Evolutionary conservation across 2,329 filamentous ascomycete species (phyloP), one percentile per base, ranked within the genome.

Genomic region (Fusarium sp.): DNA sequence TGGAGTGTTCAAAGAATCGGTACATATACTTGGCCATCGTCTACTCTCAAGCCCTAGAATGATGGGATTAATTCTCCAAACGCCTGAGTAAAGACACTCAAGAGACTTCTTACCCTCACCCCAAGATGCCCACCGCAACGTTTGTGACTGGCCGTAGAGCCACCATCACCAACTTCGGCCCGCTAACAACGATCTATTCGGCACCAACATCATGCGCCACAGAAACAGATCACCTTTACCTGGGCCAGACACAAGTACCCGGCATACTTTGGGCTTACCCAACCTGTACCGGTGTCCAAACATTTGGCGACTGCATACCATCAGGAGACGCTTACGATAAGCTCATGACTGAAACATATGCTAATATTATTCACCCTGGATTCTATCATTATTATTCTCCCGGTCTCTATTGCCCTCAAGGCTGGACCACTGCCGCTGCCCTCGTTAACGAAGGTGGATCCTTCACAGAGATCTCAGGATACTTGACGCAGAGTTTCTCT

Each of bases 171-270:
- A 80, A 81, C 50, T 37, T 80, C 33, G 78, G 79, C 6, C 78
- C 77, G 0, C 60, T 81, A 31, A 80, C 79, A 31, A 78, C 79
- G 5, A 74, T 68, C 31, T 80, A 74, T 57, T 77, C 76, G 6
- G 69, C 77, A 2, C 76, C 77, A 2, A 41, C 75, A 3, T 70
- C 77, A 11, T 80, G 79, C 62, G 37, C 43, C 7, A 68, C 67
- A 0, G 61, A 57, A 45, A 67, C 70, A 22, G 59, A 69, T n/a
- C 20, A 69, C 13, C 18, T 60, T 18, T 64, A 64, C 9, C 54
- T 61, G 9, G 43, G 43, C 6, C 5, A 18, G 14, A 48, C 43
- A 10, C 2, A 27, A 27, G 43, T 27, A 14, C 43, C 43, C 8
- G 43, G 43, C 5, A 48, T 48, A 27, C 43, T 74, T n/a, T 50